Evolutionary conservation across 2,329 filamentous ascomycete species (phyloP).

Genomic region (Fusarium sp.): DNA sequence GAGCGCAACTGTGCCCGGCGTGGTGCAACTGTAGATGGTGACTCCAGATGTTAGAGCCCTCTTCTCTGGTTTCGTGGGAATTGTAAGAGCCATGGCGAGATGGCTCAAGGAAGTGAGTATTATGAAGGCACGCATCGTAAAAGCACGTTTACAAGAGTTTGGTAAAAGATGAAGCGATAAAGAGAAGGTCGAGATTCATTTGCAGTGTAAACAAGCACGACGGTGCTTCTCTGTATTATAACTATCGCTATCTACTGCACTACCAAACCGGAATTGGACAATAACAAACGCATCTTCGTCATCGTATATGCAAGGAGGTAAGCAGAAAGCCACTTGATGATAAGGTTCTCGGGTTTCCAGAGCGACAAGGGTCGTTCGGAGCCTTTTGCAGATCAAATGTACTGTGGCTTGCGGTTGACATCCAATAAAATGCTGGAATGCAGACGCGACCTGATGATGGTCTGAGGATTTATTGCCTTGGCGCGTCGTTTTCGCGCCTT

Average conservation of each 20-base stretch:
- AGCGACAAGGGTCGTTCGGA: constrained; percentile 1
- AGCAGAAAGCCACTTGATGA: not conserved
- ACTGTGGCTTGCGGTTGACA: not conserved
- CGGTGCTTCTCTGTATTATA: not conserved
- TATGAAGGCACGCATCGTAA: not conserved
- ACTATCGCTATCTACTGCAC: no score
- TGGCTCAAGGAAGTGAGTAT: not conserved
- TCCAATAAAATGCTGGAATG: not conserved
- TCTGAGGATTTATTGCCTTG: not conserved
- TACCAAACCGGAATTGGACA: not conserved
- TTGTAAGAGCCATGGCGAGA: not conserved
- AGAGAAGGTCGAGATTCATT: not conserved
- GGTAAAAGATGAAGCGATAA: not conserved
- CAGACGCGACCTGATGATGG: not conserved
- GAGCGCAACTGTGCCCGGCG: constrained; percentile 11
- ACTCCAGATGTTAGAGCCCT: not conserved
- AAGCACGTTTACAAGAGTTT: no score
- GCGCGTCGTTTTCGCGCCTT: not conserved
- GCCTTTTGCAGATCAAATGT: not conserved
- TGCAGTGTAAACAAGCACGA: not conserved
- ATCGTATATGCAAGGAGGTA: constrained; percentile 18
- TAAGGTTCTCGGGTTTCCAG: constrained; percentile 23
- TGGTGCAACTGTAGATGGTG: constrained; percentile 19
- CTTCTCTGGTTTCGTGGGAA: not conserved
- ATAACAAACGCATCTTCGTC: constrained; percentile 9